Conservation (phyloP, 2,329 filamentous ascomycete species). For the Blastomyces silverae region DNA sequence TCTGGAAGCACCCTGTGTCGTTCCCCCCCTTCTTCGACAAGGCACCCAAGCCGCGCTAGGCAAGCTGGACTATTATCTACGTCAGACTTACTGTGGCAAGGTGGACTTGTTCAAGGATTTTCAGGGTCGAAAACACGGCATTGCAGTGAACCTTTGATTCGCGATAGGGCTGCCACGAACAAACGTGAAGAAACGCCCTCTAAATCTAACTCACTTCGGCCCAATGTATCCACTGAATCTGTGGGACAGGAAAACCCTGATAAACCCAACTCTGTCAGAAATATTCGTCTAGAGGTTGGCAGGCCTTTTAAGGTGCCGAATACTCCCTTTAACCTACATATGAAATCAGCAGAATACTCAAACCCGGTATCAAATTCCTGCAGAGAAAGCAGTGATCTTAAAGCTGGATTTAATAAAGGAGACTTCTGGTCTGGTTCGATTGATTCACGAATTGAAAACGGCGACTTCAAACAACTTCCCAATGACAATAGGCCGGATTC, state of each 20-base stretch:
- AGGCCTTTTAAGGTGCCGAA: neutral
- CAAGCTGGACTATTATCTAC: neutral
- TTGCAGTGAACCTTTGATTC: neutral
- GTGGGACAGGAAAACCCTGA: neutral
- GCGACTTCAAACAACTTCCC: neutral
- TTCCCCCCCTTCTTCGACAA: neutral
- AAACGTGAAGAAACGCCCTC: too few relatives aligned
- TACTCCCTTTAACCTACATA: neutral
- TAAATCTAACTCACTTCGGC: neutral
- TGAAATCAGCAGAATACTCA: neutral
- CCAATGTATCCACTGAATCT: neutral
- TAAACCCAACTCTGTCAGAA: neutral
- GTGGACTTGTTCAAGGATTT: neutral
- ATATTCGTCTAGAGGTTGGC: neutral
- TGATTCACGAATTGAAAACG: slow-evolving; percentile 2
- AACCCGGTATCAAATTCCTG: neutral
- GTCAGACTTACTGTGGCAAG: neutral
- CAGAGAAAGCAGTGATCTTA: neutral
- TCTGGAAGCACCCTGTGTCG: slow-evolving; percentile 4
- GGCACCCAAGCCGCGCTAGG: neutral
- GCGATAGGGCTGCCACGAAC: neutral
- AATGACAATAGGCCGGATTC: neutral
- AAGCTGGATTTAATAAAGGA: neutral
- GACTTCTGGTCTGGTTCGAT: slow-evolving; percentile 6
- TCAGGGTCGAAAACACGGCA: too few relatives aligned